Conservation (phyloP, 208 protist genomes). For the Willaertia magna region DNA sequence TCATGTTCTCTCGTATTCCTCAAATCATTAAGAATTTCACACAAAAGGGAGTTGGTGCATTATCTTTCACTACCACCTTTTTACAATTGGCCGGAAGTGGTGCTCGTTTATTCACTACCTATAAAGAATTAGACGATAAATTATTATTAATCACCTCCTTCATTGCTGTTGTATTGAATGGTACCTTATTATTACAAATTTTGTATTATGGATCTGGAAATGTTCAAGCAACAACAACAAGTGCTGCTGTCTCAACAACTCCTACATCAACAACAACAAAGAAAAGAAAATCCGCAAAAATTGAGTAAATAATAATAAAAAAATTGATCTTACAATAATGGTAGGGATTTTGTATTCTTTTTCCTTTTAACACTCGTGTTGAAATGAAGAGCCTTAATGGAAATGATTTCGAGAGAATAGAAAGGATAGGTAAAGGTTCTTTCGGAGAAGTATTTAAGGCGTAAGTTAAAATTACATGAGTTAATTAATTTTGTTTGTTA, state of each 20-base stretch:
- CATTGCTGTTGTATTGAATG: not conserved
- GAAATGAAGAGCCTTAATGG: too few species aligned
- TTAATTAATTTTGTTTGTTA: not conserved
- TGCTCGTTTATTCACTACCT: constrained; percentile 8
- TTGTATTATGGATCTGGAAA: not conserved
- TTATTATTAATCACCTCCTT: not conserved
- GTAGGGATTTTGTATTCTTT: too few species aligned
- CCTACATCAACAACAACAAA: not conserved
- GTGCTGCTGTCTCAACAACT: not conserved
- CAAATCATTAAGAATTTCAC: constrained; percentile 5
- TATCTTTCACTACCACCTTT: not conserved
- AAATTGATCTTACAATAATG: too few species aligned
- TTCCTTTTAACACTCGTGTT: too few species aligned
- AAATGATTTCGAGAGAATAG: constrained; percentile 20
- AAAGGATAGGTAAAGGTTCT: constrained; percentile 55
- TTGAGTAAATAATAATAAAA: not conserved
- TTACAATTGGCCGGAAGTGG: not conserved
- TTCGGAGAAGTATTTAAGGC: constrained; percentile 67
- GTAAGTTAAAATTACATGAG: constrained; percentile 9
- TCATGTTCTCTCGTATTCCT: not conserved
- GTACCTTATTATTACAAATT: not conserved
- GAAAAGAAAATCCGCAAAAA: not conserved
- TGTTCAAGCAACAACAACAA: not conserved
- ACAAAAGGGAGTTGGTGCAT: not conserved
- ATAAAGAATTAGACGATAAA: constrained; percentile 8